Evolutionary conservation across 176 grass and related monocot genomes (phyloP), one percentile per base, ranked within the genome.

Genomic region (Tillandsia leiboldiana): DNA sequence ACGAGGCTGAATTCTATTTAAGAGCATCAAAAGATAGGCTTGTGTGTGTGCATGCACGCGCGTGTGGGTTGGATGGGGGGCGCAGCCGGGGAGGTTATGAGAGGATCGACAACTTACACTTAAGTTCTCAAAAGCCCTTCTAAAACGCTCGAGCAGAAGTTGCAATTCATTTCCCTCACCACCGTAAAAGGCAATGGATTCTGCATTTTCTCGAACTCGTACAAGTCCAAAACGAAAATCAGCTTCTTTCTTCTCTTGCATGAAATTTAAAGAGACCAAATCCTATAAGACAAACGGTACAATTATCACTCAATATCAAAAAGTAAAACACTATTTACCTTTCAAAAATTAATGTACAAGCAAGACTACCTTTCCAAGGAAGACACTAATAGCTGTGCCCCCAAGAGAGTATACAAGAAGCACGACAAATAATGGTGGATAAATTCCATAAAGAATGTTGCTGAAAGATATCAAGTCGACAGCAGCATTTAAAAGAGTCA

Each of bases 161-260:
- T 92, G 93, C 24, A 92, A 54, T 81, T 97, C 93, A 50, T 92
- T 97, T 82, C 81, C 86, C 79, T 92, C 93, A 27, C 93, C 93
- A 28, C 86, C 93, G 70, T 97, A 92, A 83, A 97, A 97, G 48
- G 93, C 89, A 79, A 97, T 90, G 17, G 93, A 97, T 79, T 97
- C 93, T 33, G 89, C 89, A 86, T 97, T 97, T 92, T 97, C 93
- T 87, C 93, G 81, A 79, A 97, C 89, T 52, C 89, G 82, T 2
- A 97, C 89, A 85, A 97, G 89, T 67, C 93, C 93, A 49, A 90
- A 97, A 63, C 93, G 81, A 83, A 97, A 97, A 90, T 97, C 89
- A 71, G 93, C 93, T 82, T 97, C 93, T 83, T 92, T 97, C 77
- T 97, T 97, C 75, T 97, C 93, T 97, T 97, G 89, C 93, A 97